Evolutionary conservation across 106 monocot genomes (phyloP), one percentile per base, ranked within the genome.

Genomic region (Dactylorhiza incarnata): DNA sequence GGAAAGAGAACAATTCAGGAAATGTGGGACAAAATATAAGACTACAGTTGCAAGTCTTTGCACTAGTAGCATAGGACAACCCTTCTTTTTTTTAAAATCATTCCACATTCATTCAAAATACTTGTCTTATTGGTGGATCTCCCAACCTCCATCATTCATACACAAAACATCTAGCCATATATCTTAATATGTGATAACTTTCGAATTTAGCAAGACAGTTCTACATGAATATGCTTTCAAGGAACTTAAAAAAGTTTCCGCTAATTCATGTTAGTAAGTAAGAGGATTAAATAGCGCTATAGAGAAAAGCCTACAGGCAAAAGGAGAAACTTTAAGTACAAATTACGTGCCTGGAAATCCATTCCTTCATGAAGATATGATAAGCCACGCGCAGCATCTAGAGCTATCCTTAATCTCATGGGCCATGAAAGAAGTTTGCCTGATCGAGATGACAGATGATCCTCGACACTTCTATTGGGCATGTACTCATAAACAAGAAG

Each of bases 401-500:
- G 81, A 61, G 81, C 81, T 71, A 81, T 70, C 49, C 72, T 81
- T 46, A 81, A 61, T 48, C 81, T 81, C 81, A 76, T 72, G 25
- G 76, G 44, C 81, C 81, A 81, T 14, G 81, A 81, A 71, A 81
- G 81, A 13, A 76, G 71, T 20, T 49, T 47, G 7, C 20, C 26
- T 29, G 81, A 76, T 50, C 59, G 70, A 15, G 76, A 20, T 13
- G 71, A 81, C 71, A 81, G 46, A 61, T 81, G 76, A 29, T 81
- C 71, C n/a, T 59, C 58, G 16, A 81, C 81, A 76, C 81, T 81
- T 71, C 81, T 29, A 72, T 81, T 81, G 61, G 75, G 81, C 81
- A 81, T 81, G 71, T 48, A 81, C 47, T 81, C 81, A 15, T 81
- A 81, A 22, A 81, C 23, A 71, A 81, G 81, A 81, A 81, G 81